phyloP scores from a whole-genome alignment of 345 rosid species.

The Punica granatum region DNA sequence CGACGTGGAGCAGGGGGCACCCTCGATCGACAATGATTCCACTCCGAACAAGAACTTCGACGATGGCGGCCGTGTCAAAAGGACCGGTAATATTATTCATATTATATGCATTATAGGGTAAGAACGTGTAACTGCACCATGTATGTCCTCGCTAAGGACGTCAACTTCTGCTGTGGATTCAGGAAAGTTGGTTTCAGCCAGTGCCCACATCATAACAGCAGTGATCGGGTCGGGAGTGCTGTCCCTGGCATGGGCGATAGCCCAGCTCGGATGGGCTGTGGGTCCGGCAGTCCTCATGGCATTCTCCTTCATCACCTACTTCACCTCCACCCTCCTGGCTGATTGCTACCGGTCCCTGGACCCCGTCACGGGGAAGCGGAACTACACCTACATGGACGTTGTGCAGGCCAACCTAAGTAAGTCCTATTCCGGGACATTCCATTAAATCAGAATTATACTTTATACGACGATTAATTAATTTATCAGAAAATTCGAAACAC shows the following conservation, averaged over 20 bases:
- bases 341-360: conserved; percentile 71
- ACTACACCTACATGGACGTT: conserved; percentile 86
- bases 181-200: conserved; percentile 82
- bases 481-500: too few relatives aligned
- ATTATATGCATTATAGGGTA: not conserved
- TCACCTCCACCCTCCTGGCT: conserved; percentile 71
- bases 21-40: conserved; percentile 20
- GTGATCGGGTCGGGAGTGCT: conserved; percentile 91
- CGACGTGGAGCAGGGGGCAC: conserved; percentile 29
- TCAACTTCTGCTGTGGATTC: conserved; percentile 2
- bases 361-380: conserved; percentile 61
- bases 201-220: conserved; percentile 87
- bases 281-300: conserved; percentile 60
- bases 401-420: conserved; percentile 63
- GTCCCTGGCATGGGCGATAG: conserved; percentile 78
- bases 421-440: not conserved
- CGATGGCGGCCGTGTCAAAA: conserved; percentile 59
- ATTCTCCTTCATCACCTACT: conserved; percentile 69
- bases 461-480: too few relatives aligned
- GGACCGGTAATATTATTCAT: conserved; percentile 46
- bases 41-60: conserved; percentile 38
- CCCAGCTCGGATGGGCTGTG: conserved; percentile 83
- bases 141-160: not conserved
- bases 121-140: too few relatives aligned
- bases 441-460: not conserved